These are phyloP conservation scores for Xylariaceae sp. DNA, from an alignment of 2,329 filamentous ascomycete genomes.

Conservation along the genomic window DNA sequence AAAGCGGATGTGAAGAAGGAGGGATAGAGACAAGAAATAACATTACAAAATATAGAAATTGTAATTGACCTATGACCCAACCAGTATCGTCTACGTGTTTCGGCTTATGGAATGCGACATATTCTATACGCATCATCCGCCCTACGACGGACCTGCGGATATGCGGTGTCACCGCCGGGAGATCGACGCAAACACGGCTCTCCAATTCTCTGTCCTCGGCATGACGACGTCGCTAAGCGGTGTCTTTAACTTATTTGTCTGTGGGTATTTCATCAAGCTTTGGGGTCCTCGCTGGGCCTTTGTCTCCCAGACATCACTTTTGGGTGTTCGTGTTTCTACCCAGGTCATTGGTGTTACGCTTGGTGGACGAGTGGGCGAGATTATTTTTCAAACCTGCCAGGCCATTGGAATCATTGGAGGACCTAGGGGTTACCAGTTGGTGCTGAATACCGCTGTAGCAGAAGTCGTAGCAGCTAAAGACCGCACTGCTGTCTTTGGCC, in stretches of 20 bases:
- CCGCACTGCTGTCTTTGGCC: slow-evolving; percentile 63
- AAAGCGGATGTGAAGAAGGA: neutral
- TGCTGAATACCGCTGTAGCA: slow-evolving; percentile 66
- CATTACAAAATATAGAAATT: neutral
- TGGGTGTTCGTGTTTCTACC: slow-evolving; percentile 59
- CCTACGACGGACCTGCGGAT: slow-evolving; percentile 46
- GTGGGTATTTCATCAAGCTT: slow-evolving; percentile 64
- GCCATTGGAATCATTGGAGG: slow-evolving; percentile 67
- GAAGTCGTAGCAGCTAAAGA: slow-evolving; percentile 60
- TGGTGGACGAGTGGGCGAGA: slow-evolving; percentile 61
- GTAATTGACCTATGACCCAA: neutral
- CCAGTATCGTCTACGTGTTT: slow-evolving; percentile 60
- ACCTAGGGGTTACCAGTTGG: slow-evolving; percentile 62
- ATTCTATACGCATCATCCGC: slow-evolving; percentile 60
- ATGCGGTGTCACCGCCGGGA: slow-evolving; percentile 55
- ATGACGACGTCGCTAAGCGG: slow-evolving; percentile 68
- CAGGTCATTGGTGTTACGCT: slow-evolving; percentile 64
- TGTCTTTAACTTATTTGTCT: slow-evolving; percentile 62
- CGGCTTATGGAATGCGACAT: slow-evolving; percentile 70
- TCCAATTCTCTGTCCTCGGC: slow-evolving; percentile 62
- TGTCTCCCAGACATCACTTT: slow-evolving; percentile 60
- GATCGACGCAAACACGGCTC: slow-evolving; percentile 63
- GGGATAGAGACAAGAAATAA: neutral
- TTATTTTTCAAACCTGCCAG: slow-evolving; percentile 66
- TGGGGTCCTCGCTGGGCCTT: slow-evolving; percentile 63